Conservation (phyloP, 2,329 filamentous ascomycete genomes). For the Dactylonectria estremocensis region DNA sequence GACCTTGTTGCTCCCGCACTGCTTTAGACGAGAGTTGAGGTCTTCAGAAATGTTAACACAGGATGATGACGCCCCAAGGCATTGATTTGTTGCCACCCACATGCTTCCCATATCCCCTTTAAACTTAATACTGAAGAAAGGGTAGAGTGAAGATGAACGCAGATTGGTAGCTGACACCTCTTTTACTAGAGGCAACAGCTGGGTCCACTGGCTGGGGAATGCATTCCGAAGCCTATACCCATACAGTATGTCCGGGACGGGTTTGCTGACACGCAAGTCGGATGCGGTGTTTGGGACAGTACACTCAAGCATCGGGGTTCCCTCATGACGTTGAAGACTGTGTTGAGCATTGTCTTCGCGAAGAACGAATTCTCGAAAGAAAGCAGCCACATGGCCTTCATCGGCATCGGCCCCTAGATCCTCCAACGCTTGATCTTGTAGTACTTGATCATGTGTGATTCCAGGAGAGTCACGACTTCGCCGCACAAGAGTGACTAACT, state of each 20-base stretch:
- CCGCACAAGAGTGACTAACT: conserved; percentile 1
- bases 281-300: conserved; percentile 23
- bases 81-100: conserved; percentile 55
- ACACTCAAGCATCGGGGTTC: conserved; percentile 8
- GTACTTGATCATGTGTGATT: conserved; percentile 5
- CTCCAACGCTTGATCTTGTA: conserved; percentile 11
- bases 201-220: conserved; percentile 16
- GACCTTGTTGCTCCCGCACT: too few species aligned
- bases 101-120: neutral
- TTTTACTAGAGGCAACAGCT: conserved; percentile 10
- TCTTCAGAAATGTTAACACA: neutral
- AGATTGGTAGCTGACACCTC: neutral
- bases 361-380: neutral
- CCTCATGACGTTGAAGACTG: neutral
- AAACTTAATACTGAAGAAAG: too few species aligned
- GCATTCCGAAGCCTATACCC: conserved; percentile 14
- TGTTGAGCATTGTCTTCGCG: neutral
- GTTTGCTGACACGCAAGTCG: conserved; percentile 26
- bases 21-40: conserved; percentile 40
- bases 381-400: conserved; percentile 12
- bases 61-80: conserved; percentile 47
- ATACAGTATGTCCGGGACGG: conserved; percentile 29
- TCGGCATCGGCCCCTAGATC: neutral
- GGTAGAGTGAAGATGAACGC: too few species aligned
- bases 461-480: conserved; percentile 18